These are phyloP conservation scores for Daldinia loculata DNA, from an alignment of 495 filamentous ascomycete genomes.

Conservation along the genomic window DNA sequence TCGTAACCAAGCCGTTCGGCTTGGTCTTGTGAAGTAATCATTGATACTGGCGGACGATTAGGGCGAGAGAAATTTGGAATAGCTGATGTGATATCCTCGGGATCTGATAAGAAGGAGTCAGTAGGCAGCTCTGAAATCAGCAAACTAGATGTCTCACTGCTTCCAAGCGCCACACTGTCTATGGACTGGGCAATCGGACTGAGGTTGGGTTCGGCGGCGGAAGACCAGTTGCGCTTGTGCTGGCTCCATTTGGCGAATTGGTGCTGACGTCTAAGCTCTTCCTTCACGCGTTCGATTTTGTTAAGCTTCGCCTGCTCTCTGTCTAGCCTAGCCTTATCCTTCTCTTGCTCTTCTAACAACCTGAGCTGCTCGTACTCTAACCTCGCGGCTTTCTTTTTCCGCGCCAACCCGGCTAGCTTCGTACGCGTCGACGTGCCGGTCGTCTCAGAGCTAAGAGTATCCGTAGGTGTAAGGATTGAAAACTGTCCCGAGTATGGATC, in stretches of 20 bases:
- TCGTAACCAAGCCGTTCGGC: constrained; percentile 33
- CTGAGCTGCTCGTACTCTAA: constrained; percentile 46
- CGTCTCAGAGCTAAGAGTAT: constrained; percentile 40
- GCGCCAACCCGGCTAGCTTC: constrained; percentile 43
- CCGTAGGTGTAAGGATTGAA: constrained; percentile 56
- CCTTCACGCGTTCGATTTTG: constrained; percentile 47
- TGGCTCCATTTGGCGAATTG: constrained; percentile 51
- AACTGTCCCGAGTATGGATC: constrained; percentile 62
- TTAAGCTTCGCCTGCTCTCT: constrained; percentile 46
- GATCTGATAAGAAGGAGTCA: constrained; percentile 31
- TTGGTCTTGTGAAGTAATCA: constrained; percentile 32
- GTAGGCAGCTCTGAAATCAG: constrained; percentile 28
- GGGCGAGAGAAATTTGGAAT: constrained; percentile 38
- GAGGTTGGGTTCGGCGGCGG: constrained; percentile 55
- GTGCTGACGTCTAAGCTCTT: constrained; percentile 47
- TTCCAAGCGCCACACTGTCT: constrained; percentile 39
- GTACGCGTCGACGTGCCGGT: constrained; percentile 30
- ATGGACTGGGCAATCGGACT: constrained; percentile 58
- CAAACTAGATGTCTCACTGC: constrained; percentile 43
- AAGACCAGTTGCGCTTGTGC: constrained; percentile 57
- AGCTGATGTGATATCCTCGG: constrained; percentile 13
- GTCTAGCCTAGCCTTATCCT: constrained; percentile 41
- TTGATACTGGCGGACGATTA: constrained; percentile 36
- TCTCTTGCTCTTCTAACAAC: constrained; percentile 42
- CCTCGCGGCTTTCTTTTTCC: constrained; percentile 41